A percentile compares a stretch with the other conserved stretches of the same genome.
Evolutionary conservation across 1,284 basidiomycete species (phyloP).

Genomic region (Ustilago bromivora): DNA sequence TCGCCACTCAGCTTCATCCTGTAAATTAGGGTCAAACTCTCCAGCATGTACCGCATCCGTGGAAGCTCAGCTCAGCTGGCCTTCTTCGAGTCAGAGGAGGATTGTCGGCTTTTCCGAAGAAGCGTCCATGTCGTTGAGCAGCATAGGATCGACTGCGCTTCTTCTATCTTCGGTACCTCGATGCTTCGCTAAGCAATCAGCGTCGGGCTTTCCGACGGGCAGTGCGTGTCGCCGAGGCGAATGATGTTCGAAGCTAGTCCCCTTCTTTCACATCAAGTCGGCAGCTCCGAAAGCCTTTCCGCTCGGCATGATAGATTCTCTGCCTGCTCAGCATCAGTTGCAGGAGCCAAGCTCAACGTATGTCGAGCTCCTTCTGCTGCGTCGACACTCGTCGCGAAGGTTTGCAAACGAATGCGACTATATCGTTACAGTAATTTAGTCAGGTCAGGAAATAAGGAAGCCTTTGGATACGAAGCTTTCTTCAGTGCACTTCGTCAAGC

Average conservation of each 20-base stretch:
- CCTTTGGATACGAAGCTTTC: no score
- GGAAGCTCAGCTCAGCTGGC: not conserved
- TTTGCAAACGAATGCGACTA: not conserved
- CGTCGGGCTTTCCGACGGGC: not conserved
- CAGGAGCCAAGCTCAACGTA: not conserved
- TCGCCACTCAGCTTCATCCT: not conserved
- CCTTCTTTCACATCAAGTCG: not conserved
- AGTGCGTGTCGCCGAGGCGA: not conserved
- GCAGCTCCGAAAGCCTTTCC: not conserved
- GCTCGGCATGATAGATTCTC: not conserved
- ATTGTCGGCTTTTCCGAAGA: not conserved
- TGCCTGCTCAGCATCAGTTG: not conserved
- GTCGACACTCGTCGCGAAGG: not conserved
- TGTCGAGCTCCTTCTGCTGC: not conserved
- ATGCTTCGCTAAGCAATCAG: not conserved
- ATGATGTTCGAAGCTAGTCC: not conserved
- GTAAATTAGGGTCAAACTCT: not conserved
- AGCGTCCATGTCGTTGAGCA: not conserved
- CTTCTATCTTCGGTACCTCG: no score
- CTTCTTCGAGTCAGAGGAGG: not conserved
- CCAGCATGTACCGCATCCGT: not conserved
- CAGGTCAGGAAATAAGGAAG: no score
- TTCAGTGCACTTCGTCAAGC: no score
- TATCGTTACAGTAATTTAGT: not conserved
- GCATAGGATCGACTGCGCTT: not conserved